Evolutionary conservation across 176 grass and related monocot genomes (phyloP).

Genomic region (Hyparrhenia diplandra): DNA sequence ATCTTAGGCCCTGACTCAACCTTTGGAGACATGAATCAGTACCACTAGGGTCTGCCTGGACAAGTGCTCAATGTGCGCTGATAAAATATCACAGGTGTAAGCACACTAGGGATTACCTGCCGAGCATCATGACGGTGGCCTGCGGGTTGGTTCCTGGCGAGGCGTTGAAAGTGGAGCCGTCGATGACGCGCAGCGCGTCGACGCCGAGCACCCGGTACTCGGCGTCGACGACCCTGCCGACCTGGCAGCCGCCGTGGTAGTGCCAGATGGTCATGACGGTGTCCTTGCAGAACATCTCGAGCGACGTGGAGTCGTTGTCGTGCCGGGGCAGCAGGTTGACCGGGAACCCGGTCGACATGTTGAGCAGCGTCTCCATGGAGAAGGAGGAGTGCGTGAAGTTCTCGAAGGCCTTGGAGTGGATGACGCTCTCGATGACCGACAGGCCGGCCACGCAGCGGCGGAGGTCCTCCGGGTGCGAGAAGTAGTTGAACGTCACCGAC

Average conservation of each 20-base stretch:
- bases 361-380: conserved; percentile 43
- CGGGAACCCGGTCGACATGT: conserved; percentile 49
- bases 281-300: conserved; percentile 78
- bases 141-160: conserved; percentile 90
- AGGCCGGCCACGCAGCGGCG: conserved; percentile 56
- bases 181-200: conserved; percentile 67
- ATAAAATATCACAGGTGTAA: conserved; percentile 14
- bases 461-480: conserved; percentile 72
- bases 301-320: conserved; percentile 48
- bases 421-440: conserved; percentile 47
- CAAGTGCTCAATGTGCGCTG: conserved; percentile 20
- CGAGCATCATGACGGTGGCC: conserved; percentile 93
- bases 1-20: background rate
- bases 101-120: conserved; percentile 43
- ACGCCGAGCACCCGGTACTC: conserved; percentile 63
- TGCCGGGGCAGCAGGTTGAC: conserved; percentile 65
- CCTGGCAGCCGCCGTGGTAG: conserved; percentile 86
- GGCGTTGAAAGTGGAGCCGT: conserved; percentile 71
- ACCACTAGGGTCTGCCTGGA: conserved; percentile 38
- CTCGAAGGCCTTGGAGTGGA: conserved; percentile 41
- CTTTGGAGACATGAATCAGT: conserved; percentile 7
- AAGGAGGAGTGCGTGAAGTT: conserved; percentile 47
- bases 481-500: conserved; percentile 98
- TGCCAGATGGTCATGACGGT: conserved; percentile 94
- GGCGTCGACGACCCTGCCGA: conserved; percentile 62